Conservation (phyloP, 805 yeast genomes). For the Saturnispora hagleri region DNA sequence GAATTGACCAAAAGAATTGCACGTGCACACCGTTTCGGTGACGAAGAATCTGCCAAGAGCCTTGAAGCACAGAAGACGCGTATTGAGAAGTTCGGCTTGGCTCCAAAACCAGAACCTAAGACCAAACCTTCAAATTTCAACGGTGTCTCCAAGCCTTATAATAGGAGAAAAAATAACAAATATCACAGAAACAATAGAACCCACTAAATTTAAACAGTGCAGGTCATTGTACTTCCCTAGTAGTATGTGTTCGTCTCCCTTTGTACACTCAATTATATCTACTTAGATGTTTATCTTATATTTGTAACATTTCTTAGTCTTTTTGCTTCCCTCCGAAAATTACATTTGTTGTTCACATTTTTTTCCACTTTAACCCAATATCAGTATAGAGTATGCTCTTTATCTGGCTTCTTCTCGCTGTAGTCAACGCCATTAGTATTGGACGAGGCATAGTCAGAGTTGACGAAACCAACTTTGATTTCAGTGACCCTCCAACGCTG, state of each 20-base stretch:
- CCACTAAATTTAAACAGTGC: not conserved
- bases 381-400: not conserved
- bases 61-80: conserved; percentile 58
- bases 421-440: conserved; percentile 7
- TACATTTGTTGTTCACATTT: not conserved
- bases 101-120: conserved; percentile 21
- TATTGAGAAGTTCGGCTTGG: conserved; percentile 79
- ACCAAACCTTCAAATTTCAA: not conserved
- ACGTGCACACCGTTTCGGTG: conserved; percentile 74
- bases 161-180: not conserved
- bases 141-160: not conserved
- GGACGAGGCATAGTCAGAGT: conserved; percentile 12
- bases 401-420: not conserved
- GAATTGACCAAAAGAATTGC: conserved; percentile 56
- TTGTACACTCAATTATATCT: not conserved
- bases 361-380: not conserved
- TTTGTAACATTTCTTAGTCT: not conserved
- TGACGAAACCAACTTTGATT: conserved; percentile 12
- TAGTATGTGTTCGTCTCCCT: not conserved
- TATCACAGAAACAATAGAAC: conserved; percentile 4
- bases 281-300: not conserved
- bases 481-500: conserved; percentile 6
- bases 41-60: conserved; percentile 39
- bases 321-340: not conserved
- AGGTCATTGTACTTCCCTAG: not conserved